Conservation (phyloP, 495 filamentous ascomycete species). For the Podospora tetraspora region DNA sequence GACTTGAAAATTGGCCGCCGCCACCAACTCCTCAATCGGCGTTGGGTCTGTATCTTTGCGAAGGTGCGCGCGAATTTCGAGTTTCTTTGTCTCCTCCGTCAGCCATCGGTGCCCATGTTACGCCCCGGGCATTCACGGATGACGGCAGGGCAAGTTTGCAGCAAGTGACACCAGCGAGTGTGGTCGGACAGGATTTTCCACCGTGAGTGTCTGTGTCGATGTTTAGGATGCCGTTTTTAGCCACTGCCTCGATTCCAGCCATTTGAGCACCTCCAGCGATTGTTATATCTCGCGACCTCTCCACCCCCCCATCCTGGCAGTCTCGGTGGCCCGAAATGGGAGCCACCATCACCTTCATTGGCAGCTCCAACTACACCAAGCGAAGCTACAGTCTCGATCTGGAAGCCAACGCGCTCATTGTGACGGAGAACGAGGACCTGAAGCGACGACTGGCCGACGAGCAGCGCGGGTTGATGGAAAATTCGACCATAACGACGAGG, state of each 20-base stretch:
- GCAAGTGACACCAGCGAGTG: background rate
- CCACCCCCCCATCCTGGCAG: no score
- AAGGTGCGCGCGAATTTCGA: background rate
- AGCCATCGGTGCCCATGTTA: background rate
- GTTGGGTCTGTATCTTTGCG: background rate
- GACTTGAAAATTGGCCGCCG: background rate
- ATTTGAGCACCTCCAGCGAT: no score
- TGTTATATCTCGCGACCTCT: no score
- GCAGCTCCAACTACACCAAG: no score
- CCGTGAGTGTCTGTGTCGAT: no score
- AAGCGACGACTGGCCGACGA: conserved; percentile 71
- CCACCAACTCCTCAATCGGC: background rate
- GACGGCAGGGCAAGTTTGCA: background rate
- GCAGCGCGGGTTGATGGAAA: conserved; percentile 68
- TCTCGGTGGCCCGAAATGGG: no score
- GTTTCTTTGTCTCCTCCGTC: background rate
- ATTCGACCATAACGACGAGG: conserved; percentile 57
- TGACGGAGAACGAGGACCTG: conserved; percentile 70
- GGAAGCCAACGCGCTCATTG: conserved; percentile 74
- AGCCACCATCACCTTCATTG: no score
- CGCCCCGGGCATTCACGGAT: no score
- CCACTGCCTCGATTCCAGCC: no score
- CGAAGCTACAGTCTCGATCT: no score
- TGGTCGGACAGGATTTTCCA: background rate
- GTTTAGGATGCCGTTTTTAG: no score